Percentiles rank a stretch among this genome's conserved stretches.
phyloP scores from a whole-genome alignment of 306 rosid species.

The Acmispon strigosus region DNA sequence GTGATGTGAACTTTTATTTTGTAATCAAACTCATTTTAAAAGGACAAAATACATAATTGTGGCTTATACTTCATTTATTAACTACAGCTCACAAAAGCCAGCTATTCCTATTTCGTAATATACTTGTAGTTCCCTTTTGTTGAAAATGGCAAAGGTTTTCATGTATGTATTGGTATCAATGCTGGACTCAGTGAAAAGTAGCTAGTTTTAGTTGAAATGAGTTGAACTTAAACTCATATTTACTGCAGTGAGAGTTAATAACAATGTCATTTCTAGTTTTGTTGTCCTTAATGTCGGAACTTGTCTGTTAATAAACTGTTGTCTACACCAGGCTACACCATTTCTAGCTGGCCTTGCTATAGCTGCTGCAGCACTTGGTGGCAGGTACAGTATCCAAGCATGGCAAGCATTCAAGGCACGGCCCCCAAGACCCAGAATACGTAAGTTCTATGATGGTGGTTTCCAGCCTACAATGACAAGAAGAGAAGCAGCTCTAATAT shows the following conservation, averaged over 20 bases:
- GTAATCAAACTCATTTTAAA: neutral
- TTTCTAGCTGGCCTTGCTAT: slow-evolving; percentile 68
- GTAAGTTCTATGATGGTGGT: slow-evolving; percentile 69
- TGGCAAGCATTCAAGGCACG: slow-evolving; percentile 70
- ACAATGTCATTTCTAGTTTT: neutral
- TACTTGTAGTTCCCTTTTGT: neutral
- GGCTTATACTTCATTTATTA: neutral
- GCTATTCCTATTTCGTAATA: neutral
- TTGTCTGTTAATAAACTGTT: slow-evolving; percentile 6
- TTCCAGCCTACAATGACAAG: slow-evolving; percentile 62
- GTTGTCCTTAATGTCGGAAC: neutral
- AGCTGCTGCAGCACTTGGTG: slow-evolving; percentile 66
- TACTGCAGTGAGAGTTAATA: neutral
- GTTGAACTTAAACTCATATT: neutral
- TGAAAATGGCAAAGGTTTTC: neutral
- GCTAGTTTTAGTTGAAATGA: neutral
- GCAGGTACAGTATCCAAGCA: slow-evolving; percentile 58
- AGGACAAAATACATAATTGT: neutral
- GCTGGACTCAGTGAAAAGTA: too few species aligned
- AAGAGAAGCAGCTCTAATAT: slow-evolving; percentile 70
- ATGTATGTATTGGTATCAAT: neutral
- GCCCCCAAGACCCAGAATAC: slow-evolving; percentile 41
- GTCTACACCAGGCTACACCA: slow-evolving; percentile 55
- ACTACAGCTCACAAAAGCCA: neutral
- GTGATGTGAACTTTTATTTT: neutral